These are phyloP conservation scores for Bacidia gigantensis DNA, from an alignment of 495 filamentous ascomycete genomes.

Conservation along the genomic window DNA sequence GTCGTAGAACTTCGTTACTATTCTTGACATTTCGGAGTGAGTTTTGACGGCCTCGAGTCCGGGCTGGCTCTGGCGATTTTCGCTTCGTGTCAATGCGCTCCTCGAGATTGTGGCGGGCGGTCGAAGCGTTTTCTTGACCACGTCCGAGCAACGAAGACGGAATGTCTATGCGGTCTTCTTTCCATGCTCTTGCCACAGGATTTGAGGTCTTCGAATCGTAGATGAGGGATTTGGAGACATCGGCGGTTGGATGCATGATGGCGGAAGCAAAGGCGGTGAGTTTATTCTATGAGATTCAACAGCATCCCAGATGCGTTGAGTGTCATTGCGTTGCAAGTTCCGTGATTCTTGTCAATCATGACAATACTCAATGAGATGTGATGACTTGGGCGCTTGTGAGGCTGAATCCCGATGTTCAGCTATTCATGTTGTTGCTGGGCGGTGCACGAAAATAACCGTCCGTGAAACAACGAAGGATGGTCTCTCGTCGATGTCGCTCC, in stretches of 20 bases:
- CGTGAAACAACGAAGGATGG: neutral
- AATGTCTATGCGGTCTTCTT: slow-evolving; percentile 11
- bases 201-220: neutral
- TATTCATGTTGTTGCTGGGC: neutral
- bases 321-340: neutral
- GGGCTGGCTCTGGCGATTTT: slow-evolving; percentile 9
- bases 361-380: neutral
- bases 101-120: slow-evolving; percentile 15
- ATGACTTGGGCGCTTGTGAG: neutral
- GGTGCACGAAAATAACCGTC: neutral
- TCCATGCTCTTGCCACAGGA: slow-evolving; percentile 11
- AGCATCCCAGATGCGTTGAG: neutral
- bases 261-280: neutral
- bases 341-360: neutral
- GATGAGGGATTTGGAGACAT: neutral
- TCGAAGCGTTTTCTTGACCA: slow-evolving; percentile 14
- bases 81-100: slow-evolving; percentile 10
- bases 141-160: slow-evolving; percentile 12
- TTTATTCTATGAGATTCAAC: neutral
- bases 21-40: slow-evolving; percentile 32
- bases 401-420: neutral
- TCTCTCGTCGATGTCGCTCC: neutral
- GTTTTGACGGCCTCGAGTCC: slow-evolving; percentile 13
- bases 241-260: slow-evolving; percentile 1
- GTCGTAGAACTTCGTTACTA: slow-evolving; percentile 34